Evolutionary conservation across 2,329 filamentous ascomycete genomes (phyloP).

Genomic region (Triangularia setosa): DNA sequence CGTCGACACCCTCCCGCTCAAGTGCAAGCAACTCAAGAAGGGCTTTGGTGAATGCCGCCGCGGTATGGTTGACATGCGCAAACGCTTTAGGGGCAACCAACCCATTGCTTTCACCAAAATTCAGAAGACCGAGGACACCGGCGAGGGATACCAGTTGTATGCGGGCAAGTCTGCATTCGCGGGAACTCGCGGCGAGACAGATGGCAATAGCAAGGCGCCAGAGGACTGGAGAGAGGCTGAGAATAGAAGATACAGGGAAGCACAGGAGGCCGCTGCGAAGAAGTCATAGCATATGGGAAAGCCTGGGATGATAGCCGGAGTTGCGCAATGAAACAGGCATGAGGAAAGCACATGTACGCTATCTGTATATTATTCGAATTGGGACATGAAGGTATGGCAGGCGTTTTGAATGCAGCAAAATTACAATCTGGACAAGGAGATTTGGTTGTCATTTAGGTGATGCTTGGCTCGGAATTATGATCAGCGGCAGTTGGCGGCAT

Average conservation of each 20-base stretch:
- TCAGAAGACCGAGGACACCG: conserved; percentile 56
- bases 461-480: not conserved
- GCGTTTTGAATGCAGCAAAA: not conserved
- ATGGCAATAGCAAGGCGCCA: conserved; percentile 61
- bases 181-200: conserved; percentile 60
- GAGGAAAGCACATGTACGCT: not conserved
- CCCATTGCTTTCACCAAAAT: conserved; percentile 66
- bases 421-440: not conserved
- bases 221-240: conserved; percentile 62
- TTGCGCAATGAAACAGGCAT: not conserved
- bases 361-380: conserved; percentile 4
- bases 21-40: conserved; percentile 90
- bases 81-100: conserved; percentile 92
- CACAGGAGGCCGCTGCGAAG: conserved; percentile 27
- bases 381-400: not conserved
- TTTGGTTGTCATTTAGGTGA: not conserved
- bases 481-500: not conserved
- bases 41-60: conserved; percentile 94
- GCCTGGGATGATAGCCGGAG: not conserved
- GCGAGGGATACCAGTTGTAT: conserved; percentile 68
- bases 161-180: conserved; percentile 69
- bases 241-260: conserved; percentile 55
- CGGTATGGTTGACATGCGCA: conserved; percentile 97
- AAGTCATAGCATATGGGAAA: conserved; percentile 12
- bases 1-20: conserved; percentile 73